phyloP scores from a whole-genome alignment of 805 yeast genomes.

The Limtongozyma cylindracea region DNA sequence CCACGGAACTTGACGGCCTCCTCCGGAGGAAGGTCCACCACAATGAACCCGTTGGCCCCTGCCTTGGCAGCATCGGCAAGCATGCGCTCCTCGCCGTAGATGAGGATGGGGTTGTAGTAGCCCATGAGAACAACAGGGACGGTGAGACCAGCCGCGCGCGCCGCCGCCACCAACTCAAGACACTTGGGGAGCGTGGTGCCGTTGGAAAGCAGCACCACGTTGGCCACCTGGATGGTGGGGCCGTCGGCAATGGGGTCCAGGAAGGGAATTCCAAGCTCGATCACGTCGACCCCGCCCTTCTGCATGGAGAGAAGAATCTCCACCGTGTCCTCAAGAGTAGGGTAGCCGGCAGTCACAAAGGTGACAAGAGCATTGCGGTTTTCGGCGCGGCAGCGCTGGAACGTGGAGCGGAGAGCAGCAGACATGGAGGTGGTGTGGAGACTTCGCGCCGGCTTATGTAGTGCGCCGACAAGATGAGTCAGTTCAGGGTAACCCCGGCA shows the following conservation, averaged over 20 bases:
- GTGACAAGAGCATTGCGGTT: conserved; percentile 76
- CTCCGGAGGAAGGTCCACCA: conserved; percentile 95
- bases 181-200: conserved; percentile 52
- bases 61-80: conserved; percentile 57
- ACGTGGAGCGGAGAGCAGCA: too few species aligned
- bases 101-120: conserved; percentile 82
- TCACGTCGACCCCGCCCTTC: conserved; percentile 85
- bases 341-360: conserved; percentile 87
- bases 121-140: conserved; percentile 92
- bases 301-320: conserved; percentile 75
- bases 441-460: too few species aligned
- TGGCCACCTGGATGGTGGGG: conserved; percentile 83
- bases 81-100: conserved; percentile 72
- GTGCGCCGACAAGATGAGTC: too few species aligned
- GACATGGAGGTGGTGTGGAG: too few species aligned
- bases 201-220: conserved; percentile 57
- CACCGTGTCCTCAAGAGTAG: conserved; percentile 67
- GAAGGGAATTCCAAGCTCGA: conserved; percentile 90
- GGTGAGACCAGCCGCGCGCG: conserved; percentile 64
- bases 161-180: conserved; percentile 45
- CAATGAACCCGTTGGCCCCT: conserved; percentile 87
- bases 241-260: conserved; percentile 99
- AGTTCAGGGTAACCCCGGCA: too few species aligned
- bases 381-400: conserved; percentile 30
- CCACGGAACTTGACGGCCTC: conserved; percentile 78